phyloP scores from a whole-genome alignment of 1,139 yeast species.

The Yamadazyma siamensis region DNA sequence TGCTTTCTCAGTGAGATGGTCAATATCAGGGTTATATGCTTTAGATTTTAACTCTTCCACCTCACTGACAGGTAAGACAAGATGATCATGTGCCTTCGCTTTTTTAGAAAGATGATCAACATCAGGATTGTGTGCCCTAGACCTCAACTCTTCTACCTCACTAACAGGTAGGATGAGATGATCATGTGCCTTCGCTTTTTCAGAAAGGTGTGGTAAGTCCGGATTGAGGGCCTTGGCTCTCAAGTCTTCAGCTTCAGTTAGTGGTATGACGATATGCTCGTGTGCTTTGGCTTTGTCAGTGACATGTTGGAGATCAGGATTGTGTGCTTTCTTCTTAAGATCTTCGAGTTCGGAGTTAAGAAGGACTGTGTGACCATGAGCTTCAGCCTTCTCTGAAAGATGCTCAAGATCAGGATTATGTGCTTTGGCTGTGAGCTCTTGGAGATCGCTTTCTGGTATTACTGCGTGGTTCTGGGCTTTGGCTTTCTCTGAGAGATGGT shows the following conservation, averaged over 20 bases:
- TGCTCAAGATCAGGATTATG: conserved; percentile 19
- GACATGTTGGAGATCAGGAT: conserved; percentile 16
- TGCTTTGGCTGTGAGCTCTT: conserved; percentile 8
- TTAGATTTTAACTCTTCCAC: conserved; percentile 10
- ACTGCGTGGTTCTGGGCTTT: conserved; percentile 7
- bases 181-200: conserved; percentile 13
- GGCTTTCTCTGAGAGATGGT: conserved; percentile 27
- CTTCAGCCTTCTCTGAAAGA: conserved; percentile 18
- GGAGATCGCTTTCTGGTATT: conserved; percentile 8
- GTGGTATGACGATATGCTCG: conserved; percentile 17
- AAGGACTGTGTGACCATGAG: conserved; percentile 22
- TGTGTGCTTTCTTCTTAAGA: conserved; percentile 14
- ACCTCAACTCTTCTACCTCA: conserved; percentile 15
- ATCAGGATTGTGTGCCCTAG: conserved; percentile 17
- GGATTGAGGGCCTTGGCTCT: conserved; percentile 11
- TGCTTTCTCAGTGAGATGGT: conserved; percentile 33
- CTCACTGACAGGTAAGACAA: conserved; percentile 9
- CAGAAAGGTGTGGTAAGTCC: too few species aligned
- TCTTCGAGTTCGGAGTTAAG: conserved; percentile 19
- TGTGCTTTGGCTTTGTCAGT: conserved; percentile 17
- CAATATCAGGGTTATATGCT: conserved; percentile 23
- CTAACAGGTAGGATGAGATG: conserved; percentile 12
- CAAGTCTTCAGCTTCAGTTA: conserved; percentile 2
- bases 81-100: conserved; percentile 14
- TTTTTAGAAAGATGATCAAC: conserved; percentile 23